Percentiles rank a stretch among this genome's conserved stretches.
Evolutionary conservation across 345 rosid species (phyloP).

Genomic region (Fremontodendron californicum): DNA sequence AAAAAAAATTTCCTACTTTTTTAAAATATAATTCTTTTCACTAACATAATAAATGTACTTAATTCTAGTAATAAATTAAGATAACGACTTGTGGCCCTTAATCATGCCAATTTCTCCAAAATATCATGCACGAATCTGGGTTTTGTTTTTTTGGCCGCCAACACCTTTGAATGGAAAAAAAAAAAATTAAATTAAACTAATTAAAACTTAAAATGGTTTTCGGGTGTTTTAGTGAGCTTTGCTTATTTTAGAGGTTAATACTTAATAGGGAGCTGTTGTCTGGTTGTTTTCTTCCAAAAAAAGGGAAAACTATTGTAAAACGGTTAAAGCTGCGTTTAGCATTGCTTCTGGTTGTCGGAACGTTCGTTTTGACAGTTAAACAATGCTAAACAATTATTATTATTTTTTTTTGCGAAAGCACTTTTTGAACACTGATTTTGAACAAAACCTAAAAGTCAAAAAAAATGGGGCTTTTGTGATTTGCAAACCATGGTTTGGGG

Average conservation of each 20-base stretch:
- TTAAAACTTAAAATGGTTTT: not conserved
- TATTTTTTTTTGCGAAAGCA: no score
- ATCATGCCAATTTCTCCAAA: conserved; percentile 1
- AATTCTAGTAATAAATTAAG: not conserved
- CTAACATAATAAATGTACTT: no score
- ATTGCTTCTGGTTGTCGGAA: no score
- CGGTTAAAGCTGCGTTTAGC: no score
- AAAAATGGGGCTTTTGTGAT: no score
- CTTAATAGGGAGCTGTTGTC: conserved; percentile 6
- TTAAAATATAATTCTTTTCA: no score
- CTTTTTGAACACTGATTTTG: no score
- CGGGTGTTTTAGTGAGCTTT: not conserved
- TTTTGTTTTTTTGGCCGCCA: not conserved
- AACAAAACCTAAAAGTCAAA: no score
- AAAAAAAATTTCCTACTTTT: no score
- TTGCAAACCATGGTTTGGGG: no score
- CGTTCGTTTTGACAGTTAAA: no score
- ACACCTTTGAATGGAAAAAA: not conserved
- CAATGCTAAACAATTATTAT: no score
- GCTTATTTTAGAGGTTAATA: conserved; percentile 5
- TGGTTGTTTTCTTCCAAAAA: conserved; percentile 13
- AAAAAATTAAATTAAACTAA: not conserved
- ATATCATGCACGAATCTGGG: conserved; percentile 9
- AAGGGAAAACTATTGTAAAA: conserved; percentile 5
- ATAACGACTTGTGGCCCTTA: not conserved